Conservation (phyloP, 2,329 filamentous ascomycete species). For the Botrytis elliptica region DNA sequence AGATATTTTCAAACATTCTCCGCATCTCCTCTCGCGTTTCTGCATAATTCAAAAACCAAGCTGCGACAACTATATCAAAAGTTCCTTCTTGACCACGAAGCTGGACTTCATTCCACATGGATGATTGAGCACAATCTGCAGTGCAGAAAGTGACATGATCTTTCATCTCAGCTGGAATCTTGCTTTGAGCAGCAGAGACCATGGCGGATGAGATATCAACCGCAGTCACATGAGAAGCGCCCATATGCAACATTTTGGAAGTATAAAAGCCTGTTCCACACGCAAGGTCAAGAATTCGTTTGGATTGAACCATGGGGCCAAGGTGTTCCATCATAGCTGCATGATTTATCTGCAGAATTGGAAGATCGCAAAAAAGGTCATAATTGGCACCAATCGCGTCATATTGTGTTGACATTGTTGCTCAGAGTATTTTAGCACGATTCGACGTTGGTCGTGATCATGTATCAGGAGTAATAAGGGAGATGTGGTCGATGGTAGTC, state of each 20-base stretch:
- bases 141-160: background rate
- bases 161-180: background rate
- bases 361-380: background rate
- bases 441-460: background rate
- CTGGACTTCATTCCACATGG: background rate
- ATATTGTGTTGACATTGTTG: conserved; percentile 9
- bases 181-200: background rate
- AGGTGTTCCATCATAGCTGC: background rate
- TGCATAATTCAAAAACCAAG: conserved; percentile 8
- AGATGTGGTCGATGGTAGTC: background rate
- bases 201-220: conserved; percentile 4
- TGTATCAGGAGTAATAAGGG: background rate
- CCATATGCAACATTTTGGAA: background rate
- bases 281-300: conserved; percentile 6
- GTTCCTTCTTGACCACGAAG: background rate
- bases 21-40: background rate
- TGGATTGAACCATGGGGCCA: background rate
- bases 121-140: background rate
- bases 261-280: conserved; percentile 12
- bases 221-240: conserved; percentile 8
- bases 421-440: background rate
- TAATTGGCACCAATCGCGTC: conserved; percentile 5
- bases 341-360: background rate
- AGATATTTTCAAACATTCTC: conserved; percentile 1
- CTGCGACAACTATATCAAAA: conserved; percentile 4